Evolutionary conservation across 768 basidiomycete genomes (phyloP), one percentile per base, ranked within the genome.

Genomic region (Crassisporium funariophilum): DNA sequence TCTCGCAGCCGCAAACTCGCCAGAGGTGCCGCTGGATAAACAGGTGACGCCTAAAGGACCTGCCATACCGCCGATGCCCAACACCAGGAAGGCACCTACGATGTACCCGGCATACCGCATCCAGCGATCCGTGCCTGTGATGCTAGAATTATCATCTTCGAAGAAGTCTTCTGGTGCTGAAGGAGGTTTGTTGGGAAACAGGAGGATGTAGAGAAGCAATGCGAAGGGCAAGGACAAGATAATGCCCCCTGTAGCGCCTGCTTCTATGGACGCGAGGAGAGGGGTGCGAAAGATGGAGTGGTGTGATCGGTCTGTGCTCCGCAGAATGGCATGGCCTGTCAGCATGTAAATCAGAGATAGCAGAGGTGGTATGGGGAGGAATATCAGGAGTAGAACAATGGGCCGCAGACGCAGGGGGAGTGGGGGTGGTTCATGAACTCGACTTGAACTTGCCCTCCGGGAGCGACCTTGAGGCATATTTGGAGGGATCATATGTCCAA

Each of bases 41-140:
- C 69, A 71, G 2, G 62, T 60, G 5, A 68, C 65, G 12, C 69
- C 69, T 9, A 71, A 50, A 4, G 69, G 63, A 8, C 60, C 65
- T 4, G 67, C 55, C 4, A 62, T 51, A 6, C 57, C 61, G 2
- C 66, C 66, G 3, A 70, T 47, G 13, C 55, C 46, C 4, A 67
- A 31, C 16, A 49, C 21, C 7, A 68, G 44, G 8, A 55, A 27
- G 2, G 40, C 52, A 27, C 53, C 55, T 4, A 53, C 48, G 3
- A 33, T 37, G 34, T 62, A 65, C 4, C 55, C 54, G 0, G 42
- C 44, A 35, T 56, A 56, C 13, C 47, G 44, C 21, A 44, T 20
- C 47, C 44, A 51, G 16, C 47, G 50, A 11, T 41, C 42, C 2
- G 21, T 31, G 7, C 21, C 27, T 16, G 41, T 36, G 22, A 50